A percentile compares a stretch with the other conserved stretches of the same genome.
Evolutionary conservation across 768 basidiomycete genomes (phyloP).

Genomic region (Scleroderma bovista): DNA sequence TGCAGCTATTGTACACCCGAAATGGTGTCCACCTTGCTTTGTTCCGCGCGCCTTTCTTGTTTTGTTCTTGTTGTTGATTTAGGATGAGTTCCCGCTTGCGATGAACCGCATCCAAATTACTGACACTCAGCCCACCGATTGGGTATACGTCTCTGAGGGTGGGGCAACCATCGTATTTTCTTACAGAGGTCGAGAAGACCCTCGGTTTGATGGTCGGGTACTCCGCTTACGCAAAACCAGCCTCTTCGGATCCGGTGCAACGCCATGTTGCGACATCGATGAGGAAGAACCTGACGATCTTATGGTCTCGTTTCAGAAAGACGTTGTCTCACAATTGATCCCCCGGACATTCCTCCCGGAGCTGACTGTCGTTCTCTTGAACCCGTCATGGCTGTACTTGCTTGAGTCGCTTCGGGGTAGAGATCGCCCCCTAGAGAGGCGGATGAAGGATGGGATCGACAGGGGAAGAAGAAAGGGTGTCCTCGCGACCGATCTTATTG

Average conservation of each 20-base stretch:
- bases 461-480: slow-evolving; percentile 48
- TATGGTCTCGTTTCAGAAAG: slow-evolving; percentile 51
- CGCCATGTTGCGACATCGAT: slow-evolving; percentile 18
- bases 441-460: slow-evolving; percentile 56
- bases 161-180: slow-evolving; percentile 87
- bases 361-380: slow-evolving; percentile 43
- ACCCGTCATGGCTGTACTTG: slow-evolving; percentile 52
- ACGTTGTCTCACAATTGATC: slow-evolving; percentile 62
- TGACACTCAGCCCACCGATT: slow-evolving; percentile 43
- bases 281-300: slow-evolving; percentile 35
- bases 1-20: background rate
- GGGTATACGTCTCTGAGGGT: slow-evolving; percentile 91
- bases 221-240: slow-evolving; percentile 69
- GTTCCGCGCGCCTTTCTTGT: no score
- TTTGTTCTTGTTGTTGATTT: background rate
- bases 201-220: slow-evolving; percentile 55
- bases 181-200: slow-evolving; percentile 54
- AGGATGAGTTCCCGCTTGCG: background rate
- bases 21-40: background rate
- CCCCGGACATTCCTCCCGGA: slow-evolving; percentile 54
- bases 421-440: slow-evolving; percentile 53
- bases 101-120: slow-evolving; percentile 15
- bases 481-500: slow-evolving; percentile 77
- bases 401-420: slow-evolving; percentile 44
- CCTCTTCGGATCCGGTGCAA: slow-evolving; percentile 10